Conservation (phyloP, 306 rosid species). For the Trifolium fragiferum region DNA sequence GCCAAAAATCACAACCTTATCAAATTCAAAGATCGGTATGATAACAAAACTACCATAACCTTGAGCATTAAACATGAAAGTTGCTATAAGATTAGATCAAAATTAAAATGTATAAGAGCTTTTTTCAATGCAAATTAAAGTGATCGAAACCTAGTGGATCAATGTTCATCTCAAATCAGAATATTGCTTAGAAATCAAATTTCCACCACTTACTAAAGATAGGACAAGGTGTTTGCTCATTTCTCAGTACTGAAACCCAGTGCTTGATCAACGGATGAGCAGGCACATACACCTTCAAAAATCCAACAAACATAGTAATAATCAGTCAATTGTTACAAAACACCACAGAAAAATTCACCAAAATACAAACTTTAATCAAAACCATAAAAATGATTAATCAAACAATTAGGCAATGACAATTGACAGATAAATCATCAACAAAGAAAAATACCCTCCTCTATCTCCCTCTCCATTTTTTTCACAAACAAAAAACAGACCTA, state of each 20-base stretch:
- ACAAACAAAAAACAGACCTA: not conserved
- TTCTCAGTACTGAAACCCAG: constrained; percentile 95
- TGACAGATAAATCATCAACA: not conserved
- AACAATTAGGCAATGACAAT: not conserved
- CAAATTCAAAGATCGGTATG: constrained; percentile 16
- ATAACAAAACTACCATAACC: constrained; percentile 13
- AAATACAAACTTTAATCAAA: not conserved
- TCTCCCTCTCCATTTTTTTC: too few species aligned
- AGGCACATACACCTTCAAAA: constrained; percentile 81
- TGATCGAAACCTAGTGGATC: constrained; percentile 7
- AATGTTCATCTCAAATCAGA: constrained; percentile 8
- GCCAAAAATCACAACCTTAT: not conserved
- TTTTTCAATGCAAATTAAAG: not conserved
- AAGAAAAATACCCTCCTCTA: not conserved
- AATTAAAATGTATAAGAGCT: not conserved
- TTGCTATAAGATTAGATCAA: not conserved
- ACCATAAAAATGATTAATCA: not conserved
- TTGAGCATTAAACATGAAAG: not conserved
- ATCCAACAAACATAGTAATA: constrained; percentile 22
- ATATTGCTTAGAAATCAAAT: constrained; percentile 14
- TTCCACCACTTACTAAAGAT: constrained; percentile 71
- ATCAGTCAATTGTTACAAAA: not conserved
- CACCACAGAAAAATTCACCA: constrained; percentile 4
- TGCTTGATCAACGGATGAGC: constrained; percentile 95
- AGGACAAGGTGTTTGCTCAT: constrained; percentile 85